Base-by-base conservation (phyloP, 176 grass and related monocot species). In the Hordeum vulgare region DNA sequence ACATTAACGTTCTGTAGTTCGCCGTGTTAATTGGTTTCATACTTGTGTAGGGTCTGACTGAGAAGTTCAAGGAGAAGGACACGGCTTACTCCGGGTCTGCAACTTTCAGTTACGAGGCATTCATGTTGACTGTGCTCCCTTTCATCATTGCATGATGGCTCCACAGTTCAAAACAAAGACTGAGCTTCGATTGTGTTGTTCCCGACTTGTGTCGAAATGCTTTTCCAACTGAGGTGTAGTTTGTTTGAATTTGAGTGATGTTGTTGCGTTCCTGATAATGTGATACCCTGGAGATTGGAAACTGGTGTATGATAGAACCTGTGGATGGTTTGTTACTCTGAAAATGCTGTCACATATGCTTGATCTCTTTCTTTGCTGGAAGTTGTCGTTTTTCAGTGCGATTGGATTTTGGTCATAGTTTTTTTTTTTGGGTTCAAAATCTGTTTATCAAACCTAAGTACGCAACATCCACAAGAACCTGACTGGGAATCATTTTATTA, bases 61-160 rank as follows among this genome's bases (percentile, higher is more conserved):
- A 98, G 75, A 98, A 95, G 79, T 97, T 97, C 66, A 97, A 97
- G 84, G 95, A 97, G 54, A 97, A 94, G 42, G 95, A 94, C 51
- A 89, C 88, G 7, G 35, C 59, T 4, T 93, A 67, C 56, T 88
- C 95, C 6, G 95, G 95, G 0, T 98, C 92, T 61, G 92, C 95
- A 13, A 93, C 90, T 83, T 98, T 98, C 39, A 94, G 84, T 59
- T 98, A 98, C 7, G 92, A 98, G 85, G 69, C 95, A 4, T 94
- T 98, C 85, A 94, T 98, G 95, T 73, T 93, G 81, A 94, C 95
- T 0, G 92, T 94, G 13, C 86, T 98, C 65, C 95, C 95, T 14
- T 93, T 94, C 45, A 91, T 97, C 84, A 88, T 97, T 33, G 92
- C 90, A 4, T 94, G 80, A 85, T 26, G 84, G 45, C 56, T 11